These are phyloP conservation scores for Zoysia japonica DNA, from an alignment of 176 grass and related monocot species.

Conservation along the genomic window DNA sequence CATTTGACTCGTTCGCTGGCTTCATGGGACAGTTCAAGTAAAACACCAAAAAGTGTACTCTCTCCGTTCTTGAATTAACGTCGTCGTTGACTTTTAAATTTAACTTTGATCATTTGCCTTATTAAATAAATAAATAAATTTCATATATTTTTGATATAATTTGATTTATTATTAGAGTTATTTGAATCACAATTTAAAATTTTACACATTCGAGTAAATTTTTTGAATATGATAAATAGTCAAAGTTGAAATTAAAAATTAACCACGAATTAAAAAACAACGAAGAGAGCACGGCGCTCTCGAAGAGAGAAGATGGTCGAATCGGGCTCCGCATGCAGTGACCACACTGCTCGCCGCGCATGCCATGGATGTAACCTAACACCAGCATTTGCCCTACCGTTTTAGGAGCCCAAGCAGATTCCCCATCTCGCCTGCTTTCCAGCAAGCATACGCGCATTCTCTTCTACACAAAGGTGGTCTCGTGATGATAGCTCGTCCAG, in stretches of 20 bases:
- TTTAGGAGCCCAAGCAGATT: slow-evolving; percentile 13
- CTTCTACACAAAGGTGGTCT: slow-evolving; percentile 19
- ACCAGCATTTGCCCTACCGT: slow-evolving; percentile 15
- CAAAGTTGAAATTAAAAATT: too few species aligned
- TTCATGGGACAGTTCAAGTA: slow-evolving; percentile 2
- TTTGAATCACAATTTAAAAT: too few species aligned
- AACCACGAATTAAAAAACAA: too few species aligned
- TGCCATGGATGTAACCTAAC: slow-evolving; percentile 24
- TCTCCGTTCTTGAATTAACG: background rate
- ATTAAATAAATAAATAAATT: too few species aligned
- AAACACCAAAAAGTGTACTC: background rate
- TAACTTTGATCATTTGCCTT: too few species aligned
- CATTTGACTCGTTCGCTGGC: background rate
- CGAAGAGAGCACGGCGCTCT: background rate
- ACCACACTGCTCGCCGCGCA: background rate
- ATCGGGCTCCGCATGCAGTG: background rate
- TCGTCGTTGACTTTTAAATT: too few species aligned
- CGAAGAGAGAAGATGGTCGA: background rate
- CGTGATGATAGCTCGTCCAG: slow-evolving; percentile 17
- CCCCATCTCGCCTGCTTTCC: slow-evolving; percentile 11
- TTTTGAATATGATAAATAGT: too few species aligned
- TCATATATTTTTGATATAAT: too few species aligned
- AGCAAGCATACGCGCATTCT: background rate
- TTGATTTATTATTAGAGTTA: too few species aligned
- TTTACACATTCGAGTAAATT: too few species aligned